Evolutionary conservation across 2,329 filamentous ascomycete species (phyloP).

Genomic region (Botrytis fragariae): DNA sequence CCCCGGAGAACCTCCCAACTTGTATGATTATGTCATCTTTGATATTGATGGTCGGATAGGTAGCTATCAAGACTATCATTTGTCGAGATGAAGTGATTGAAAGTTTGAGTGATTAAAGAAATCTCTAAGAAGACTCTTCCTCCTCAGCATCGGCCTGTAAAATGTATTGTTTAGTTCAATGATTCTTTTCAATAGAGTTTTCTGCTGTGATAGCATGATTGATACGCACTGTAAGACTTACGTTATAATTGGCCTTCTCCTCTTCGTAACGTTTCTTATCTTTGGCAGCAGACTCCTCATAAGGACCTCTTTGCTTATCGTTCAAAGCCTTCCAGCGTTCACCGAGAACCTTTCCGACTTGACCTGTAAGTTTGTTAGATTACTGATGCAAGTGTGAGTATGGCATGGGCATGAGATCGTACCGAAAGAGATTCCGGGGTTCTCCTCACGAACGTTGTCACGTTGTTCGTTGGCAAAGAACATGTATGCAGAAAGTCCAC

Average conservation of each 20-base stretch:
- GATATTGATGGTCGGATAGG: conserved; percentile 18
- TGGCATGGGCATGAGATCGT: conserved; percentile 41
- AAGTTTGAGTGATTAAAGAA: conserved; percentile 23
- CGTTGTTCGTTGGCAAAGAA: conserved; percentile 99
- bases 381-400: conserved; percentile 17
- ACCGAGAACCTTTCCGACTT: conserved; percentile 97
- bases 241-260: conserved; percentile 92
- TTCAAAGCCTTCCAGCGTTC: conserved; percentile 97
- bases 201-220: conserved; percentile 23
- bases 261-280: conserved; percentile 99
- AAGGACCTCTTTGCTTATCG: conserved; percentile 89
- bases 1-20: conserved; percentile 22
- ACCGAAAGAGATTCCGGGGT: conserved; percentile 96
- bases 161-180: conserved; percentile 38
- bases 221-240: conserved; percentile 48
- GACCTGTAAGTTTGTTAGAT: conserved; percentile 52
- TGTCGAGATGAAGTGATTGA: conserved; percentile 28
- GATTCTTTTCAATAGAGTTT: conserved; percentile 23
- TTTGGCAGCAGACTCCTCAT: conserved; percentile 91
- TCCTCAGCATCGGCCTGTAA: conserved; percentile 54
- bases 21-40: conserved; percentile 20
- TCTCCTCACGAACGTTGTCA: conserved; percentile 96
- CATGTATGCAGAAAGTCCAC: conserved; percentile 99
- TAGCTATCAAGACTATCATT: conserved; percentile 16
- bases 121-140: conserved; percentile 47